A percentile compares a stretch with the other conserved stretches of the same genome.
Evolutionary conservation across 257 asterid genomes (phyloP).

Genomic region (Gentiana dahurica): DNA sequence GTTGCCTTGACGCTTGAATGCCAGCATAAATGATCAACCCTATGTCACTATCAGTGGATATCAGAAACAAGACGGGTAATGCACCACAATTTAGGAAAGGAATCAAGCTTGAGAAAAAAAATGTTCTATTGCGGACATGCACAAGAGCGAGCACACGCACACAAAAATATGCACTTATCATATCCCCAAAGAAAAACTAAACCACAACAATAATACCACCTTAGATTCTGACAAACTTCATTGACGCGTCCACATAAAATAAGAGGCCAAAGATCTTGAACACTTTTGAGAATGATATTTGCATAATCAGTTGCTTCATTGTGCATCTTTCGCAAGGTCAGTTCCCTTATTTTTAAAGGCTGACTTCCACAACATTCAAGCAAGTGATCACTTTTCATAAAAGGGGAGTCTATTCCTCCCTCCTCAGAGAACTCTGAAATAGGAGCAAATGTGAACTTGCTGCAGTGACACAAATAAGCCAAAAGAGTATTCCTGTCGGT

Average conservation of each 20-base stretch:
- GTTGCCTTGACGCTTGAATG: too few species aligned
- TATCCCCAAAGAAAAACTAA: background rate
- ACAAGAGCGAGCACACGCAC: too few species aligned
- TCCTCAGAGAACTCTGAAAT: conserved; percentile 40
- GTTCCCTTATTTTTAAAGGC: conserved; percentile 18
- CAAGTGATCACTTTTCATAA: conserved; percentile 20
- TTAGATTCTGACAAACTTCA: conserved; percentile 46
- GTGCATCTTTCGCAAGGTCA: conserved; percentile 17
- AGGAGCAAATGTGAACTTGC: conserved; percentile 51
- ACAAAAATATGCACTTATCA: too few species aligned
- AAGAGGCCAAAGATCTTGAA: conserved; percentile 56
- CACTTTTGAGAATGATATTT: conserved; percentile 28
- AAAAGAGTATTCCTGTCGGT: conserved; percentile 46
- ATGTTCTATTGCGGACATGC: too few species aligned
- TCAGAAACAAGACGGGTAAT: too few species aligned
- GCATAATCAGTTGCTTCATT: conserved; percentile 22
- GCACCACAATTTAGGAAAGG: too few species aligned
- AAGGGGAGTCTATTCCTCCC: conserved; percentile 22
- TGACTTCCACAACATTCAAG: conserved; percentile 16
- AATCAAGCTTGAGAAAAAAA: too few species aligned
- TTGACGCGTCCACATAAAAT: conserved; percentile 43
- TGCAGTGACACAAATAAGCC: conserved; percentile 63
- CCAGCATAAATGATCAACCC: too few species aligned
- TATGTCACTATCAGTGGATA: too few species aligned
- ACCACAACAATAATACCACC: conserved; percentile 23